Percentiles rank a stretch among this genome's conserved stretches.
phyloP scores from a whole-genome alignment of 2,329 filamentous ascomycete species.

The Rutstroemia sp. region DNA sequence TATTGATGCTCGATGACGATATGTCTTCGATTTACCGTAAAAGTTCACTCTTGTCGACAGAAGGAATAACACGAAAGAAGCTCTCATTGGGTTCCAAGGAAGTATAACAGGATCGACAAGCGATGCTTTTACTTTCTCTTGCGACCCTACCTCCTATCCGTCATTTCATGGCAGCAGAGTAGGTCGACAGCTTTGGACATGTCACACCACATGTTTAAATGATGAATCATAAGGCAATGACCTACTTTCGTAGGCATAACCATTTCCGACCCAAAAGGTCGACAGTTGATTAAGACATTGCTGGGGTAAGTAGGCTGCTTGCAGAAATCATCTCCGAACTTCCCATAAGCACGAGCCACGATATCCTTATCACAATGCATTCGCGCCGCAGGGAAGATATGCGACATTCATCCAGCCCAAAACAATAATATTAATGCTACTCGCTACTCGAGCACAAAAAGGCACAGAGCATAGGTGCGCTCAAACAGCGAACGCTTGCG shows the following conservation, averaged over 20 bases:
- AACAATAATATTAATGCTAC: not conserved
- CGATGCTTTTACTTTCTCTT: too few species aligned
- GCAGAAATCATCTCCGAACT: conserved; percentile 11
- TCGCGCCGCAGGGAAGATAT: conserved; percentile 5
- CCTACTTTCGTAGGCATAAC: too few species aligned
- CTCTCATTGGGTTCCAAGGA: too few species aligned
- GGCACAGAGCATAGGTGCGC: not conserved
- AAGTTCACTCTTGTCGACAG: too few species aligned
- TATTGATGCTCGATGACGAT: conserved; percentile 14
- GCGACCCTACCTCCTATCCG: too few species aligned
- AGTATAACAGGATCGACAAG: too few species aligned
- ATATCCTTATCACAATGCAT: conserved; percentile 8
- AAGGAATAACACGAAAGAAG: too few species aligned
- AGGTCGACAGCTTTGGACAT: too few species aligned
- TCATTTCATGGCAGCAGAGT: too few species aligned
- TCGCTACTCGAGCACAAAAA: not conserved
- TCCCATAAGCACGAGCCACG: conserved; percentile 8
- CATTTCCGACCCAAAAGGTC: too few species aligned
- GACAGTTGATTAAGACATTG: not conserved
- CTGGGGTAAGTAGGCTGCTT: conserved; percentile 2
- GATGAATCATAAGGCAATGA: too few species aligned
- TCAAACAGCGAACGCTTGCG: not conserved
- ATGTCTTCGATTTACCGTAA: not conserved
- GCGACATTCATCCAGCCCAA: not conserved
- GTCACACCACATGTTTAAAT: too few species aligned